Conservation (phyloP, 805 yeast genomes). For the Yamadazyma takamatsuzukensis region DNA sequence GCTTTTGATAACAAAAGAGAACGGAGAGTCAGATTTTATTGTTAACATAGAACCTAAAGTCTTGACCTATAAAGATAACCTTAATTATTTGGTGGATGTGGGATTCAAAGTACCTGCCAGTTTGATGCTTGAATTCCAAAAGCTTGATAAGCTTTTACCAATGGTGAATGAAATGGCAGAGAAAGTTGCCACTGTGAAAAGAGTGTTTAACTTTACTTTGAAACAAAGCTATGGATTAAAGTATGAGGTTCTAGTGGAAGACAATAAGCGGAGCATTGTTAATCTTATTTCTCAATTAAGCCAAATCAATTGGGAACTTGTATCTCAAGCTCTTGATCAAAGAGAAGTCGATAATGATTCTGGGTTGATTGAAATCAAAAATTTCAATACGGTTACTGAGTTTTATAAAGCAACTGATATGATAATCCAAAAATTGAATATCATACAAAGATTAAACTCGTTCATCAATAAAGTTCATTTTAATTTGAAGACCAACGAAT, state of each 20-base stretch:
- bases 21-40: conserved; percentile 22
- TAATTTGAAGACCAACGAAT: conserved; percentile 16
- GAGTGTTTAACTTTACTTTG: conserved; percentile 16
- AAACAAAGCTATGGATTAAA: conserved; percentile 36
- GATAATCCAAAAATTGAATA: conserved; percentile 17
- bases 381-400: conserved; percentile 17
- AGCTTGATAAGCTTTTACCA: conserved; percentile 52
- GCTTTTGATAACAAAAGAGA: conserved; percentile 10
- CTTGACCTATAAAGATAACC: conserved; percentile 16
- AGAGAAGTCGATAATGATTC: conserved; percentile 27
- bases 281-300: conserved; percentile 29
- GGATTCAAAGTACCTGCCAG: conserved; percentile 58
- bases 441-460: conserved; percentile 15
- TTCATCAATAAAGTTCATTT: conserved; percentile 14
- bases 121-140: conserved; percentile 44
- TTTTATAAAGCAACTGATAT: conserved; percentile 22
- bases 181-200: conserved; percentile 39
- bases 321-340: conserved; percentile 49
- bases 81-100: conserved; percentile 40
- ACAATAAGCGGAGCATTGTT: conserved; percentile 30
- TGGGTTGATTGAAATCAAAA: conserved; percentile 21
- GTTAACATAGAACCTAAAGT: conserved; percentile 51
- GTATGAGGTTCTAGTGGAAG: conserved; percentile 38
- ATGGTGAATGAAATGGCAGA: conserved; percentile 54
- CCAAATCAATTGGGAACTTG: conserved; percentile 49